Conservation (phyloP, 1,284 basidiomycete species). For the Malassezia equina region DNA sequence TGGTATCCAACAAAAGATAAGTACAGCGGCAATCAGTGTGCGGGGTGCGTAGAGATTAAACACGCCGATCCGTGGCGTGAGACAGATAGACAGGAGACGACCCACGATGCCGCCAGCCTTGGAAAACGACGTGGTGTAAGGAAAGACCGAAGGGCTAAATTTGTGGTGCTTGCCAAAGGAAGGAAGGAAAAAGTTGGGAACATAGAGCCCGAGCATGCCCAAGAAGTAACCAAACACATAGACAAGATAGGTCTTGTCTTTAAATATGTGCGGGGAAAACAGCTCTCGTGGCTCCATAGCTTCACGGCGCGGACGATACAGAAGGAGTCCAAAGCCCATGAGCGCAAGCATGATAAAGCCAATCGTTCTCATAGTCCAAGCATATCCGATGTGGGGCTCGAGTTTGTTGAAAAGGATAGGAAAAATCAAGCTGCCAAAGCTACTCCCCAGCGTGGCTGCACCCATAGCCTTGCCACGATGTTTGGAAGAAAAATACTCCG, state of each 20-base stretch:
- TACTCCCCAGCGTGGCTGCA: constrained; percentile 15
- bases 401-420: constrained; percentile 17
- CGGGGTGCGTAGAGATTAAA: constrained; percentile 46
- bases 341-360: constrained; percentile 17
- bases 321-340: background rate
- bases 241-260: constrained; percentile 20
- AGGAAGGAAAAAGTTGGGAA: constrained; percentile 23
- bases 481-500: constrained; percentile 7
- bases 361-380: constrained; percentile 15
- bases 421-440: constrained; percentile 19
- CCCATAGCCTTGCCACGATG: constrained; percentile 6
- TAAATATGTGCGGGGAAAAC: constrained; percentile 9
- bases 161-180: constrained; percentile 1
- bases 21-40: constrained; percentile 31
- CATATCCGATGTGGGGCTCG: constrained; percentile 11
- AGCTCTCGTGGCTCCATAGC: background rate
- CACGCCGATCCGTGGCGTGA: constrained; percentile 45
- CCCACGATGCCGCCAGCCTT: constrained; percentile 37
- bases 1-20: constrained; percentile 23
- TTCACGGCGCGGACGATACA: background rate
- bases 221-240: constrained; percentile 23
- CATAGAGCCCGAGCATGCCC: constrained; percentile 31
- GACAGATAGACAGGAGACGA: constrained; percentile 43
- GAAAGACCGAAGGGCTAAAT: background rate
- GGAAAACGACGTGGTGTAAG: constrained; percentile 16